phyloP scores from a whole-genome alignment of 495 filamentous ascomycete species.

The Podospora pseudopauciseta region DNA sequence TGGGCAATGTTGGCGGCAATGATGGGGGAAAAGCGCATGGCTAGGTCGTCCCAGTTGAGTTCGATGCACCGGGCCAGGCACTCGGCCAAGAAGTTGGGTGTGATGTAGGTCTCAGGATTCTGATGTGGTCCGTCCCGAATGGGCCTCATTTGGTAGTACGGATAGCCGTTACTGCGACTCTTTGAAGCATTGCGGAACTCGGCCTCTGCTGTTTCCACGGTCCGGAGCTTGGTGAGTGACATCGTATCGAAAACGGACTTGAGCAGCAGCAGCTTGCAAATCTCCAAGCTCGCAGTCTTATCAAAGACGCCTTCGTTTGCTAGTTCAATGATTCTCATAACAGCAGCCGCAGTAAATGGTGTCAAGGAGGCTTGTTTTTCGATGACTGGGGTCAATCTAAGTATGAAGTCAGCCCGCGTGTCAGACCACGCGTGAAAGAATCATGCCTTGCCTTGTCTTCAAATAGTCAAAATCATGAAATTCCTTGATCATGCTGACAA shows the following conservation, averaged over 20 bases:
- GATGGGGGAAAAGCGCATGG: conserved; percentile 11
- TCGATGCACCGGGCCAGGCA: conserved; percentile 18
- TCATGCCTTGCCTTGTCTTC: conserved; percentile 10
- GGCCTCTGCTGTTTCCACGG: neutral
- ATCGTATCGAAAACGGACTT: conserved; percentile 1
- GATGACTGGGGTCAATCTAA: conserved; percentile 7
- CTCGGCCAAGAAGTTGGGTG: conserved; percentile 4
- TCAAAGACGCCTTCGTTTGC: conserved; percentile 6
- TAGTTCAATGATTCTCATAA: neutral
- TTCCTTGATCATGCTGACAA: conserved; percentile 12
- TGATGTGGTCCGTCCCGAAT: neutral
- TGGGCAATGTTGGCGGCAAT: conserved; percentile 11
- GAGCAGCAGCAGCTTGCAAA: conserved; percentile 15
- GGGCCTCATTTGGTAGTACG: neutral
- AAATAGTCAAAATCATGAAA: conserved; percentile 14
- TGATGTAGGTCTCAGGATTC: neutral
- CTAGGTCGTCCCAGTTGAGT: conserved; percentile 13
- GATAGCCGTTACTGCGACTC: neutral
- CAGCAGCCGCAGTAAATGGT: conserved; percentile 11
- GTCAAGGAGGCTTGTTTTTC: conserved; percentile 8
- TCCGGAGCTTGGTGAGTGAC: neutral
- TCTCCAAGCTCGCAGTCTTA: conserved; percentile 3
- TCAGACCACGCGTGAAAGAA: no score
- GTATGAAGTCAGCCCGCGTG: neutral
- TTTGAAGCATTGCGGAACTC: neutral